phyloP scores from a whole-genome alignment of 2,329 filamentous ascomycete genomes.

The Pseudogymnoascus sp. region DNA sequence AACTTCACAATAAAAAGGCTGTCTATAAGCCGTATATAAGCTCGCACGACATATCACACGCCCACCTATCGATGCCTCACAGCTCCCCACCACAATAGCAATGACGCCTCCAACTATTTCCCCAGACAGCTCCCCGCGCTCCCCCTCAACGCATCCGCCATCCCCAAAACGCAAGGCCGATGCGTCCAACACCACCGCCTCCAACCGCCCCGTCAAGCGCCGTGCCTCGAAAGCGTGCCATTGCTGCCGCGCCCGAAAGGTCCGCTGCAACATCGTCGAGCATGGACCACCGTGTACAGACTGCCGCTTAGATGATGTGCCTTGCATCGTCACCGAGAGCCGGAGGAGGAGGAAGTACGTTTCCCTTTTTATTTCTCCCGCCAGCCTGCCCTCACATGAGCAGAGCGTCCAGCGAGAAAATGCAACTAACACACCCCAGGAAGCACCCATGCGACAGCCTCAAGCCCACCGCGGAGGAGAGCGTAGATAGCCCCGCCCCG shows the following conservation, averaged over 20 bases:
- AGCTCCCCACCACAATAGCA: not conserved
- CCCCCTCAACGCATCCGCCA: conserved; percentile 9
- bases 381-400: conserved; percentile 16
- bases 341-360: no score
- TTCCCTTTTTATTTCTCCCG: conserved; percentile 17
- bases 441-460: conserved; percentile 3
- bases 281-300: no score
- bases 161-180: no score
- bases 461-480: not conserved
- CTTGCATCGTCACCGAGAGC: no score
- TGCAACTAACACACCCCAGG: not conserved
- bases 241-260: no score
- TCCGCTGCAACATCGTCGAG: no score
- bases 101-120: not conserved
- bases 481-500: not conserved
- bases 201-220: no score
- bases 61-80: not conserved
- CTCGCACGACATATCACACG: not conserved
- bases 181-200: no score
- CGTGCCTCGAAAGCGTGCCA: no score
- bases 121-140: conserved; percentile 10
- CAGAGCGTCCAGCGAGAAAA: conserved; percentile 15
- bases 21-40: not conserved
- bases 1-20: not conserved
- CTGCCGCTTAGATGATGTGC: no score